Evolutionary conservation across 1,139 yeast genomes (phyloP), one percentile per base, ranked within the genome.

Genomic region (Saccharomyces hybrid): DNA sequence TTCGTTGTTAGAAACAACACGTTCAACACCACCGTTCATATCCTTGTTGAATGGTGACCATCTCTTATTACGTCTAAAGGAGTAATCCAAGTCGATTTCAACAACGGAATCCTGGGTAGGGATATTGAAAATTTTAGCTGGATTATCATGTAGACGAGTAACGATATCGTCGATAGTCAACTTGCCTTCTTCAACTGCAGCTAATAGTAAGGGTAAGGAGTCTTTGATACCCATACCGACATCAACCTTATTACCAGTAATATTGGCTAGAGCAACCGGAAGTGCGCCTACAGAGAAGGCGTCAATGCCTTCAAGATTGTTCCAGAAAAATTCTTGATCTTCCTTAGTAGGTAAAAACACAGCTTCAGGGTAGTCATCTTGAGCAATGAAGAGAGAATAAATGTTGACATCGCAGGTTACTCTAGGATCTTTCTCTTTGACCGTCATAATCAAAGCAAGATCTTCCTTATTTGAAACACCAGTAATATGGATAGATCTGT

Each of bases 331-430:
- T 41, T 76, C 78, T 74, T 88, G 96, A 67, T 89, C 97, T 61
- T 81, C 85, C 70, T 79, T 78, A 42, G 93, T 78, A 62, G 97
- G 97, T 70, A 91, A 77, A 78, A 84, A 83, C 31, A 73, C 69
- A 61, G 88, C 83, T 64, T 82, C 81, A 53, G 90, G 86, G 68
- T 80, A 81, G 47, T 88, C 91, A 48, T 80, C 82, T 71, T 81
- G 86, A 51, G 88, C 78, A 60, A 87, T 75, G 76, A 89, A 90
- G 70, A 91, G 78, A 3, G 96, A 77, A 70, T 83, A 85, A 52
- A 93, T 84, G 27, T 93, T 78, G 59, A 88, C 96, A 72, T 93
- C 99, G 73, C 96, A 88, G 47, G 98, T 89, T 48, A 93, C 96
- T 61, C 79, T 79, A 65, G 88, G 77, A 49, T 84, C 83, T 77